Conservation (phyloP, 2,329 filamentous ascomycete genomes). For the Microdochium nivale region DNA sequence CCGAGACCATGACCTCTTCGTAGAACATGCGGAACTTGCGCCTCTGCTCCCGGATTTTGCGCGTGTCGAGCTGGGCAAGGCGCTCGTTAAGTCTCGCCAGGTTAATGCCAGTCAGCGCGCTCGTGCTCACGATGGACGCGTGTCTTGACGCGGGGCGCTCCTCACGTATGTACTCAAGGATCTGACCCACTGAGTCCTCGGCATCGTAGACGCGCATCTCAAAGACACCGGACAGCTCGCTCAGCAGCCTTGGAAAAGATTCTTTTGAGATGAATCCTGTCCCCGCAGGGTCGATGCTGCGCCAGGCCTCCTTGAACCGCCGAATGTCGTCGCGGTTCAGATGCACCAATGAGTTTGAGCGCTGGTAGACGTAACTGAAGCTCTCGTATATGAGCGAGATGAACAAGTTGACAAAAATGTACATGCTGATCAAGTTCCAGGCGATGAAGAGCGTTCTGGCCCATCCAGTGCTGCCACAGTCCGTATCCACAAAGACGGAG, state of each 20-base stretch:
- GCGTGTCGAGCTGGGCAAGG: constrained; percentile 64
- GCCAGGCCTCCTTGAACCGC: constrained; percentile 97
- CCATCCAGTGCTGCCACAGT: constrained; percentile 89
- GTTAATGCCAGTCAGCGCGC: constrained; percentile 55
- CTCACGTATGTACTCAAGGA: constrained; percentile 75
- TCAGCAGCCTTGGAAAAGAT: constrained; percentile 77
- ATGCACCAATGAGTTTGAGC: constrained; percentile 83
- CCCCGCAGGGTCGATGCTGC: constrained; percentile 85
- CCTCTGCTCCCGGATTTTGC: constrained; percentile 65
- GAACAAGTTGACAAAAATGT: constrained; percentile 97
- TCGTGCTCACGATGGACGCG: constrained; percentile 43
- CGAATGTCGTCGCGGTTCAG: constrained; percentile 91
- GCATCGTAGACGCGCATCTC: constrained; percentile 94
- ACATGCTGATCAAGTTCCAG: constrained; percentile 99
- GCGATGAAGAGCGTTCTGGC: constrained; percentile 82
- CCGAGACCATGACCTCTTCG: constrained; percentile 90
- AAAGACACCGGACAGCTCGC: constrained; percentile 89
- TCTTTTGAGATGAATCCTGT: constrained; percentile 88
- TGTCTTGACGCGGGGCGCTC: constrained; percentile 45
- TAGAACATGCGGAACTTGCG: constrained; percentile 89
- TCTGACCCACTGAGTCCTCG: constrained; percentile 76
- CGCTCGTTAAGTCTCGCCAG: constrained; percentile 66
- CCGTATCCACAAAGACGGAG: constrained; percentile 69
- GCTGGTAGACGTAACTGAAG: constrained; percentile 98
- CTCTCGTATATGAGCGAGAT: constrained; percentile 98